Evolutionary conservation across 768 basidiomycete genomes (phyloP), one percentile per base, ranked within the genome.

Genomic region (Paxillus involutus): DNA sequence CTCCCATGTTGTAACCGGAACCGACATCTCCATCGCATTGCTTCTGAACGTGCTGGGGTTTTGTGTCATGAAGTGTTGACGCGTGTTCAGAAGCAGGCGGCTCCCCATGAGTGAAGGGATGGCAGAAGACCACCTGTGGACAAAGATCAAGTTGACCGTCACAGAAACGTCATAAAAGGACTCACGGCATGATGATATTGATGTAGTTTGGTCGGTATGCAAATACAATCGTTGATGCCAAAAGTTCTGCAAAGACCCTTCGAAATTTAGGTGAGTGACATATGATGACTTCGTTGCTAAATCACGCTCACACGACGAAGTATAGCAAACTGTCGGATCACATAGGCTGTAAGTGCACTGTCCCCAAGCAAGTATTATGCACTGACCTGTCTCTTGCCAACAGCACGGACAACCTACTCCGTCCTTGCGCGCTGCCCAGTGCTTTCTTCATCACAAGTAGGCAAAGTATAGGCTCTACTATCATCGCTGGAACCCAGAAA

Each of bases 391-490:
- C 58, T 29, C 53, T 37, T 10, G 58, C 57, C 30, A 58, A 47
- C 17, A 55, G 24, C 7, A 37, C 52, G 16, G 53, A 26, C 33
- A 56, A 21, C 46, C 45, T 19, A 45, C 30, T 41, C 47, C 43
- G 52, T 8, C 35, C 49, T 6, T 48, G 30, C 13, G 41, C 24
- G 19, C 32, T 30, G 4, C 46, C 43, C 48, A 62, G 50, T 5
- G 63, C 59, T 41, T 62, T 60, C 43, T 56, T 57, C 12, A 60
- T 45, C 17, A 67, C 66, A n/a, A 67, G 53, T 12, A 29, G 42
- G 19, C 56, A 66, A 36, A 66, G 55, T 32, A 67, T 55, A 3
- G 66, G 64, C 32, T 67, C 66, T 2, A 60, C 55, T n/a, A 66
- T 44, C 6, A 67, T 48, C 4, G 57, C 63, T 37, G 66, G 64